Evolutionary conservation across 169 alveolate species (phyloP).

Genomic region (Cryptosporidium andersoni): DNA sequence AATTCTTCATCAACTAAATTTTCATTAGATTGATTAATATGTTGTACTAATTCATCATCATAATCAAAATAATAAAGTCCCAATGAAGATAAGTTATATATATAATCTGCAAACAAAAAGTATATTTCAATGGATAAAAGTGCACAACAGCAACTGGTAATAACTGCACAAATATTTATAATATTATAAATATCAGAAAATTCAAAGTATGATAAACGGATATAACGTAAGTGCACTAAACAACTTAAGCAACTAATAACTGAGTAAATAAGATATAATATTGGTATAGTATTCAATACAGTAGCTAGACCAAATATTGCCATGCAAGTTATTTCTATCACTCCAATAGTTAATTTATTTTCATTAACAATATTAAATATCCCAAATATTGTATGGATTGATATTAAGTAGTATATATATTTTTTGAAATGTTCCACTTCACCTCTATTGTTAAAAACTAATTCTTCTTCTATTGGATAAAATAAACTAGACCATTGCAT

Average conservation of each 20-base stretch:
- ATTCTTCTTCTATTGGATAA: constrained; percentile 26
- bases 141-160: constrained; percentile 12
- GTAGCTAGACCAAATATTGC: constrained; percentile 5
- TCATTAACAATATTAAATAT: not conserved
- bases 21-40: no score
- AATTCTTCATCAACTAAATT: no score
- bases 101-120: not conserved
- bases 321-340: constrained; percentile 12
- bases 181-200: constrained; percentile 21
- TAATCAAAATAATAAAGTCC: not conserved
- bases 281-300: not conserved
- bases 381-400: constrained; percentile 15
- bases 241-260: constrained; percentile 10
- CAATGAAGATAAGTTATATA: not conserved
- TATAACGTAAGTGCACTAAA: not conserved
- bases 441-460: not conserved
- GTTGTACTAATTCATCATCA: no score
- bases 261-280: constrained; percentile 18
- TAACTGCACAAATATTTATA: constrained; percentile 17
- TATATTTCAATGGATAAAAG: constrained; percentile 20
- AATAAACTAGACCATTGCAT: not conserved
- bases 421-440: not conserved
- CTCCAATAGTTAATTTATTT: constrained; percentile 3
- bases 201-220: not conserved
- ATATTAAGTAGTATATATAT: constrained; percentile 1